phyloP scores from a whole-genome alignment of 139 green algal genomes.

The Pseudopediastrum boryanum region DNA sequence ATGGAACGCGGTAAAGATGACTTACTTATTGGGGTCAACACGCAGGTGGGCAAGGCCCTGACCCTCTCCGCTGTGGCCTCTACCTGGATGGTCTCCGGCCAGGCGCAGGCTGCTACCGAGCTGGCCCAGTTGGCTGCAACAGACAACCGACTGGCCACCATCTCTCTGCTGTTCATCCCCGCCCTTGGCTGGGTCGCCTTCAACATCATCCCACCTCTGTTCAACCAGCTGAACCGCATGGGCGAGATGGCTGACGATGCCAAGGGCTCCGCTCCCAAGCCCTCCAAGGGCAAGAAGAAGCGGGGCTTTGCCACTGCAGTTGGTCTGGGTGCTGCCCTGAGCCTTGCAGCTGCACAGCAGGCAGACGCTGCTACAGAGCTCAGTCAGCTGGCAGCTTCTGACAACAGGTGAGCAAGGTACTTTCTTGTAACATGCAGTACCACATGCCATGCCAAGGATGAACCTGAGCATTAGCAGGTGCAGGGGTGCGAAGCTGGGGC shows the following conservation, averaged over 20 bases:
- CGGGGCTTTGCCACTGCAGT: conserved; percentile 14
- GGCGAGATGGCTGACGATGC: conserved; percentile 43
- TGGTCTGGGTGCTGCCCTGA: conserved; percentile 47
- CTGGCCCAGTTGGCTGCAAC: conserved; percentile 70
- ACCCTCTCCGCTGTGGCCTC: conserved; percentile 40
- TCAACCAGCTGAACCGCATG: conserved; percentile 76
- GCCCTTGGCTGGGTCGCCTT: conserved; percentile 77
- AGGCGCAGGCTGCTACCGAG: conserved; percentile 73
- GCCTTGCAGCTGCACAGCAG: conserved; percentile 43
- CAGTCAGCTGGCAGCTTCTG: conserved; percentile 65
- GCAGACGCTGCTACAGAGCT: conserved; percentile 80
- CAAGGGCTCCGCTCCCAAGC: background rate
- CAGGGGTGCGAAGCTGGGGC: background rate
- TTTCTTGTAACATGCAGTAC: conserved; percentile 53
- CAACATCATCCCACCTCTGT: conserved; percentile 68
- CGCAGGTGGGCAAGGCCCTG: conserved; percentile 36
- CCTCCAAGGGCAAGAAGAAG: conserved; percentile 18
- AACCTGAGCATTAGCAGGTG: background rate
- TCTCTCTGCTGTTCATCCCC: conserved; percentile 61
- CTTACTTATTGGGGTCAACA: too few relatives aligned
- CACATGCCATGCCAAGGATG: background rate
- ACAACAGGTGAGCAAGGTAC: conserved; percentile 68
- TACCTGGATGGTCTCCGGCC: conserved; percentile 43
- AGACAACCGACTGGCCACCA: conserved; percentile 55
- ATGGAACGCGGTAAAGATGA: too few relatives aligned